A percentile compares a stretch with the other conserved stretches of the same genome.
phyloP scores from a whole-genome alignment of 164 flowering plant species.

The Houttuynia cordata region DNA sequence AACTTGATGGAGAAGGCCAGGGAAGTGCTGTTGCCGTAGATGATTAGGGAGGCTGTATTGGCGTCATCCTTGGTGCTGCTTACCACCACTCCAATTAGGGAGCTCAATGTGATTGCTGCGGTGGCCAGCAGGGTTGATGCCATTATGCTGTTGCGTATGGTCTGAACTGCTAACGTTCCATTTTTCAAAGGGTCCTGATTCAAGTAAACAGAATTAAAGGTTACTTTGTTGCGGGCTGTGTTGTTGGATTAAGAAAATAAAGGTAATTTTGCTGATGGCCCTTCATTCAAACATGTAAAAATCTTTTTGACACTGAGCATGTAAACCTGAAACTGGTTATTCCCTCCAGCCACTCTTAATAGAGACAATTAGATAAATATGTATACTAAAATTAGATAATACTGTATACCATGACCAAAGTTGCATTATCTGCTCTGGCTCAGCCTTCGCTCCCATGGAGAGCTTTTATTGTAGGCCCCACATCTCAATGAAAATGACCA shows the following conservation, averaged over 20 bases:
- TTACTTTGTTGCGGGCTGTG: not conserved
- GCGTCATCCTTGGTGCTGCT: constrained; percentile 31
- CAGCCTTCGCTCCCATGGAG: too few relatives aligned
- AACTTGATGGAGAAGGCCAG: constrained; percentile 40
- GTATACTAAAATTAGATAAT: too few relatives aligned
- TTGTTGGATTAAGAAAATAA: not conserved
- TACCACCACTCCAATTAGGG: constrained; percentile 55
- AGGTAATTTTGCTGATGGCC: not conserved
- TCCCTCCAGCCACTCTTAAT: too few relatives aligned
- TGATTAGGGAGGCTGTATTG: constrained; percentile 17
- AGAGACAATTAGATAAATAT: too few relatives aligned
- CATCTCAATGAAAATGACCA: too few relatives aligned
- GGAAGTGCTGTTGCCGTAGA: constrained; percentile 40
- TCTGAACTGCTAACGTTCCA: constrained; percentile 74
- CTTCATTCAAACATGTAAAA: not conserved
- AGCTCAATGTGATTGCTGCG: constrained; percentile 70
- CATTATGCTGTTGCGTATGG: constrained; percentile 82
- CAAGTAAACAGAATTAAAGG: not conserved
- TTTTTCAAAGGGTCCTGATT: constrained; percentile 69
- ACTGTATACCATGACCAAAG: too few relatives aligned
- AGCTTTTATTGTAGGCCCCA: too few relatives aligned
- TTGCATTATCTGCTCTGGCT: too few relatives aligned
- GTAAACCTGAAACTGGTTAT: too few relatives aligned
- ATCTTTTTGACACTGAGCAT: too few relatives aligned
- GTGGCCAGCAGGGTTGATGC: constrained; percentile 78